phyloP scores from a whole-genome alignment of 2,329 filamentous ascomycete species.

The Penicillium capsulatum region DNA sequence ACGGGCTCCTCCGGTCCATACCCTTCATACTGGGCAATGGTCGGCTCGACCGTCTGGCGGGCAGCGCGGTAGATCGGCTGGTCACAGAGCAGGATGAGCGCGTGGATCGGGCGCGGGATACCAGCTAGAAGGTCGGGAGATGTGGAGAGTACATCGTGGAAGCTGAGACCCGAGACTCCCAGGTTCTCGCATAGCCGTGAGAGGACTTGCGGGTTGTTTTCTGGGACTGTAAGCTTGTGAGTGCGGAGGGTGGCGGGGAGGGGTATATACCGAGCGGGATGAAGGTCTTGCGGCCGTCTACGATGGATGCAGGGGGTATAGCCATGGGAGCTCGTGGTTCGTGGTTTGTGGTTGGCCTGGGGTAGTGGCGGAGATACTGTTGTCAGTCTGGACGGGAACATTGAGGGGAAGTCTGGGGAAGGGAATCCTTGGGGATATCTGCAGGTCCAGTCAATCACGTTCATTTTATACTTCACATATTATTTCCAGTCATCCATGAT shows the following conservation, averaged over 20 bases:
- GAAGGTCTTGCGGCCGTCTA: conserved; percentile 32
- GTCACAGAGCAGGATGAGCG: conserved; percentile 53
- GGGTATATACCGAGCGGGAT: conserved; percentile 28
- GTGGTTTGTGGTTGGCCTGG: too few species aligned
- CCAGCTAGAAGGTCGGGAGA: conserved; percentile 49
- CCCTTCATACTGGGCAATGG: conserved; percentile 43
- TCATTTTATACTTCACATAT: too few species aligned
- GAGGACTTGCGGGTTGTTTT: conserved; percentile 57
- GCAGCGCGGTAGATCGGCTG: conserved; percentile 38
- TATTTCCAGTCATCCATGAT: too few species aligned
- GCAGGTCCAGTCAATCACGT: too few species aligned
- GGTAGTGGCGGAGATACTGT: too few species aligned
- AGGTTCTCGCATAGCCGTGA: conserved; percentile 48
- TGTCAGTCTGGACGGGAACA: too few species aligned
- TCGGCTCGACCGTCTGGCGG: conserved; percentile 42
- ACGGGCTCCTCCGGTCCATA: conserved; percentile 50
- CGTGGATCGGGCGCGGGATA: conserved; percentile 52
- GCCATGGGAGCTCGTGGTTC: too few species aligned
- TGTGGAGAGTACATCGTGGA: conserved; percentile 53
- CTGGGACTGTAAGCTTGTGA: conserved; percentile 36
- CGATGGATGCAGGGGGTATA: conserved; percentile 15
- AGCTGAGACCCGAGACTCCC: conserved; percentile 46
- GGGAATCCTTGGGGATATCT: too few species aligned
- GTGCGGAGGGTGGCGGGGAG: too few species aligned
- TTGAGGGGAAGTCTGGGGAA: too few species aligned